Percentiles rank a stretch among this genome's conserved stretches.
Conservation (phyloP, 2,329 filamentous ascomycete genomes). For the Tolypocladium guangdongense region DNA sequence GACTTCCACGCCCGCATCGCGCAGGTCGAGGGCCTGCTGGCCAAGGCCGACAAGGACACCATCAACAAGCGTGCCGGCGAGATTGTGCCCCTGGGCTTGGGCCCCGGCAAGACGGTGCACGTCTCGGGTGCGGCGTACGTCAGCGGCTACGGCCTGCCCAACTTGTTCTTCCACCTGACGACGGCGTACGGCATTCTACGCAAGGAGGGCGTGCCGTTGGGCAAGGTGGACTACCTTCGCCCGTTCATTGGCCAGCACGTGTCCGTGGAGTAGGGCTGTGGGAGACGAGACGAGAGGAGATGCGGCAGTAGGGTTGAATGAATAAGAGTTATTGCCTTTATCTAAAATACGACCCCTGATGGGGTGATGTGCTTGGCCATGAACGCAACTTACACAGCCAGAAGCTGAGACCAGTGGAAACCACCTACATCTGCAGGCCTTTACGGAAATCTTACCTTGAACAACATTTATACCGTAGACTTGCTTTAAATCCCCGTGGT, state of each 20-base stretch:
- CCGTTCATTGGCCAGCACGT: conserved; percentile 19
- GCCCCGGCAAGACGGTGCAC: conserved; percentile 14
- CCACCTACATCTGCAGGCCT: no score
- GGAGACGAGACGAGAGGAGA: background rate
- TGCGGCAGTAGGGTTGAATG: background rate
- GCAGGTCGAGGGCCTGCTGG: conserved; percentile 16
- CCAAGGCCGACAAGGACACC: conserved; percentile 19
- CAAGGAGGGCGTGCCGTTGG: conserved; percentile 48
- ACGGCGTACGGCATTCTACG: conserved; percentile 51
- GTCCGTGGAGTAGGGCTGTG: background rate
- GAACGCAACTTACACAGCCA: no score
- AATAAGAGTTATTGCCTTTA: background rate
- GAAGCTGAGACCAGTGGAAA: no score
- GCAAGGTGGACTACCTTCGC: conserved; percentile 45
- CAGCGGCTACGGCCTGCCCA: conserved; percentile 39
- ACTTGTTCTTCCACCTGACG: conserved; percentile 52
- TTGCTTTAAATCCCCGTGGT: no score
- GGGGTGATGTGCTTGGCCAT: background rate
- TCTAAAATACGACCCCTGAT: background rate
- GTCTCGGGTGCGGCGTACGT: conserved; percentile 29
- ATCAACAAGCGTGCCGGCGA: conserved; percentile 20
- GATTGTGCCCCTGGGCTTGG: conserved; percentile 19
- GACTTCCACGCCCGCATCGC: conserved; percentile 23
- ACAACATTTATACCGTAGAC: no score
- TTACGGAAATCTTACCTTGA: no score